Percentiles rank a stretch among this genome's conserved stretches.
Evolutionary conservation across 1,284 basidiomycete species (phyloP).

Genomic region (Ustilago hordei): DNA sequence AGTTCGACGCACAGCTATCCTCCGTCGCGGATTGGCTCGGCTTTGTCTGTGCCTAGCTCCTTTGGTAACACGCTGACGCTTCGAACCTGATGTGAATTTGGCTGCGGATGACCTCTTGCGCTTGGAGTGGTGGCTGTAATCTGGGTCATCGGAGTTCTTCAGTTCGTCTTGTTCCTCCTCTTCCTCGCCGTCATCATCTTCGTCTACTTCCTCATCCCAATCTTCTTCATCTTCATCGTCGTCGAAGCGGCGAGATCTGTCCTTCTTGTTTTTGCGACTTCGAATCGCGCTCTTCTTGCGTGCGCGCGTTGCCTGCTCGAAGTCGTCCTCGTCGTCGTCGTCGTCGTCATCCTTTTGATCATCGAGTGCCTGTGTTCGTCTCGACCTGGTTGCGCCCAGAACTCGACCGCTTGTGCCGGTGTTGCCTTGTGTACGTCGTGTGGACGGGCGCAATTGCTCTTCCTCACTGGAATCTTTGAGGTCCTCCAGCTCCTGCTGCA

Average conservation of each 20-base stretch:
- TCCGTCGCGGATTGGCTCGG: slow-evolving; percentile 14
- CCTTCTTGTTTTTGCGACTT: neutral
- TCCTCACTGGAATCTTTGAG: slow-evolving; percentile 25
- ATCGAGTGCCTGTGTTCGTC: slow-evolving; percentile 4
- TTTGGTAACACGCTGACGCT: slow-evolving; percentile 23
- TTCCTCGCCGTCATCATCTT: slow-evolving; percentile 7
- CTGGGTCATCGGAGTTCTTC: slow-evolving; percentile 17
- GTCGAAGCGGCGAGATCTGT: slow-evolving; percentile 1
- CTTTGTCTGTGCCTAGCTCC: neutral
- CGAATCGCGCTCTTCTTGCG: slow-evolving; percentile 6
- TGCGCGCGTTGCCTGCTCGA: neutral
- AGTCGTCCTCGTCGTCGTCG: slow-evolving; percentile 14
- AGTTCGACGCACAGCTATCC: slow-evolving; percentile 5
- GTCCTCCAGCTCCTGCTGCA: slow-evolving; percentile 20
- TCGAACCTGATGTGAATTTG: slow-evolving; percentile 2
- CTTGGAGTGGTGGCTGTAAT: slow-evolving; percentile 11
- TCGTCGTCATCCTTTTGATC: slow-evolving; percentile 21
- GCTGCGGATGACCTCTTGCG: slow-evolving; percentile 16
- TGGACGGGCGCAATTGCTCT: slow-evolving; percentile 17
- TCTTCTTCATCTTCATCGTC: slow-evolving; percentile 16
- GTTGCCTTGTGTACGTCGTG: slow-evolving; percentile 10
- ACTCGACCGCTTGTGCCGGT: neutral
- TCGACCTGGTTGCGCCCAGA: neutral
- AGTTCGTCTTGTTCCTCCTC: slow-evolving; percentile 35
- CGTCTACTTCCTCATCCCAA: slow-evolving; percentile 6